Evolutionary conservation across 2,329 filamentous ascomycete genomes (phyloP).

Genomic region (Beauveria rudraprayagi): DNA sequence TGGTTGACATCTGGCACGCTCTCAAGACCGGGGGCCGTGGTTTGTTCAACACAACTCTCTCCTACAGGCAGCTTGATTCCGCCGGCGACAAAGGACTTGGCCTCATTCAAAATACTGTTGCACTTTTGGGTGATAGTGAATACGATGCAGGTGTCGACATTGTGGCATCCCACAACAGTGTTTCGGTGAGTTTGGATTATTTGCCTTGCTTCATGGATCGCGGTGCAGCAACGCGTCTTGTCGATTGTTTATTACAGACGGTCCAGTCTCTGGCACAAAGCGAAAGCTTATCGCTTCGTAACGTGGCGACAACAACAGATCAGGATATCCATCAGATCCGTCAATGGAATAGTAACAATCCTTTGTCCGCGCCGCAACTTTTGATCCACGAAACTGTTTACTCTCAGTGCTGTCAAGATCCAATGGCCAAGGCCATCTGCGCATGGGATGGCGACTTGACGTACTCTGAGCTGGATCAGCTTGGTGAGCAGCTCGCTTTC

Average conservation of each 20-base stretch:
- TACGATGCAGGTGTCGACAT: neutral
- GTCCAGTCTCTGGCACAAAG: neutral
- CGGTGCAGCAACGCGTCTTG: neutral
- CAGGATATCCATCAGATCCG: neutral
- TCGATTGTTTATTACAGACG: neutral
- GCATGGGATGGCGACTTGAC: slow-evolving; percentile 13
- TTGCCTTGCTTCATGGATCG: neutral
- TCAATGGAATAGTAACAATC: neutral
- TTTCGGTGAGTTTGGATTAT: neutral
- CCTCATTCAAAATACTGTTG: neutral
- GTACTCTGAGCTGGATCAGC: slow-evolving; percentile 9
- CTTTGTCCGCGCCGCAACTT: neutral
- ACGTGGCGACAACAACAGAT: neutral
- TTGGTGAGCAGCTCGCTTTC: neutral
- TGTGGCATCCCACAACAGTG: neutral
- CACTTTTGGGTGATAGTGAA: neutral
- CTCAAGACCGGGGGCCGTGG: neutral
- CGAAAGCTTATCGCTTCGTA: neutral
- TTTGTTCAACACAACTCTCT: neutral
- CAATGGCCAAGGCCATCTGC: neutral
- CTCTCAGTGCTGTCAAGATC: neutral
- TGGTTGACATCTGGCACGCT: neutral
- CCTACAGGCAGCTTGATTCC: neutral
- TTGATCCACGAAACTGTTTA: neutral
- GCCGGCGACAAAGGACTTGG: neutral